Conservation (phyloP, 352 stramenopile species). For the Globisporangium takayamanum region DNA sequence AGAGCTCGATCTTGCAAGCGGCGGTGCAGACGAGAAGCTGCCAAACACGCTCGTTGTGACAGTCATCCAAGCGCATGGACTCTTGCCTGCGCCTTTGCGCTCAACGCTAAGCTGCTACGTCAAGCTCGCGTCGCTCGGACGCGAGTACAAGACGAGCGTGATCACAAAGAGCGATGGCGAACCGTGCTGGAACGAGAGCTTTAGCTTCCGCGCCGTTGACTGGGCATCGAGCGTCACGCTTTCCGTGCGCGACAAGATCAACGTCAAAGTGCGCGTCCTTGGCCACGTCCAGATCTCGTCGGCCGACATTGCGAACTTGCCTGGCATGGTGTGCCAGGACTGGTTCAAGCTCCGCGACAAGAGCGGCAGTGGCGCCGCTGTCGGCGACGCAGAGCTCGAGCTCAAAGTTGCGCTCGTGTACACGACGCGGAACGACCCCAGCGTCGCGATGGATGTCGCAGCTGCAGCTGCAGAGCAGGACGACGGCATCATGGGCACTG, state of each 20-base stretch:
- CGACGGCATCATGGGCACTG: conserved; percentile 24
- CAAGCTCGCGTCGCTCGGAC: conserved; percentile 55
- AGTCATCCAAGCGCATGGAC: conserved; percentile 51
- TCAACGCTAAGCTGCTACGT: conserved; percentile 65
- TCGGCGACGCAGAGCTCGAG: conserved; percentile 34
- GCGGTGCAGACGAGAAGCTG: conserved; percentile 47
- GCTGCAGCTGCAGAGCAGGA: conserved; percentile 13
- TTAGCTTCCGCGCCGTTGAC: conserved; percentile 63
- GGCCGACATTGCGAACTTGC: conserved; percentile 41
- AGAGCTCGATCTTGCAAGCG: conserved; percentile 38
- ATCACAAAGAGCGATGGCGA: conserved; percentile 46
- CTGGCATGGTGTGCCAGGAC: conserved; percentile 49
- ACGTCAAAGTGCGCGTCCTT: conserved; percentile 66
- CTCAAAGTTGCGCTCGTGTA: conserved; percentile 69
- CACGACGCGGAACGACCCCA: conserved; percentile 51
- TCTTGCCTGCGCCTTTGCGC: conserved; percentile 42
- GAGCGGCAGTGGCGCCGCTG: conserved; percentile 25
- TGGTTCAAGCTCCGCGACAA: conserved; percentile 58
- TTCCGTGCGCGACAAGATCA: conserved; percentile 63
- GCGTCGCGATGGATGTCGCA: conserved; percentile 14
- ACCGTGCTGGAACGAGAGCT: conserved; percentile 72
- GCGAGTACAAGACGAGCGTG: conserved; percentile 69
- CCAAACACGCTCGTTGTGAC: conserved; percentile 72
- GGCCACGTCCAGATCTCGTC: conserved; percentile 55
- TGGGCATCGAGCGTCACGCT: conserved; percentile 59